phyloP scores from a whole-genome alignment of 805 yeast genomes.

The Saccharomycopsis synnaedendra region DNA sequence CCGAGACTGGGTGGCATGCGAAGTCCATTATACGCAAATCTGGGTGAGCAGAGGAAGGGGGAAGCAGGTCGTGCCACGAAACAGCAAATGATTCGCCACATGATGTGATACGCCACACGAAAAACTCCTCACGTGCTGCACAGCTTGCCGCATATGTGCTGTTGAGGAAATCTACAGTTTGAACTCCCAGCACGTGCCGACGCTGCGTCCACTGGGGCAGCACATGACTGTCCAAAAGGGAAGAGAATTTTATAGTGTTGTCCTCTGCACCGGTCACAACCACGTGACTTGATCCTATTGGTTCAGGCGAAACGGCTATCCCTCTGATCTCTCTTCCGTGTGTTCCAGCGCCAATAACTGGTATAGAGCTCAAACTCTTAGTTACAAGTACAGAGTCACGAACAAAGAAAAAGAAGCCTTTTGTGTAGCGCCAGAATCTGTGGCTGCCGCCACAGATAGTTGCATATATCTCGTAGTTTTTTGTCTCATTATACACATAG shows the following conservation, averaged over 20 bases:
- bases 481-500: slow-evolving; percentile 72
- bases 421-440: slow-evolving; percentile 56
- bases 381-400: slow-evolving; percentile 40
- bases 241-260: slow-evolving; percentile 57
- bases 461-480: slow-evolving; percentile 55
- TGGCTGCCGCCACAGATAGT: slow-evolving; percentile 89
- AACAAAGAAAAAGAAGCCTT: slow-evolving; percentile 37
- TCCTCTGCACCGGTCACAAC: slow-evolving; percentile 84
- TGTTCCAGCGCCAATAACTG: slow-evolving; percentile 43
- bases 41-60: slow-evolving; percentile 39
- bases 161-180: slow-evolving; percentile 53
- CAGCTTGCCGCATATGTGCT: slow-evolving; percentile 37
- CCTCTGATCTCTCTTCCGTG: slow-evolving; percentile 91
- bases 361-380: slow-evolving; percentile 22
- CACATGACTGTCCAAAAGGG: slow-evolving; percentile 20
- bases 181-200: slow-evolving; percentile 84
- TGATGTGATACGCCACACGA: slow-evolving; percentile 55
- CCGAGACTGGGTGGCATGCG: slow-evolving; percentile 32
- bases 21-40: slow-evolving; percentile 90
- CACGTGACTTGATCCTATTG: slow-evolving; percentile 15
- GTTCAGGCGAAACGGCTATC: slow-evolving; percentile 37
- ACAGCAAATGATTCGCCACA: slow-evolving; percentile 25
- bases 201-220: slow-evolving; percentile 44
- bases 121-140: slow-evolving; percentile 83
- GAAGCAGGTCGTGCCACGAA: slow-evolving; percentile 7